Evolutionary conservation across 2,329 filamentous ascomycete genomes (phyloP).

Genomic region (Coniochaeta sp.): DNA sequence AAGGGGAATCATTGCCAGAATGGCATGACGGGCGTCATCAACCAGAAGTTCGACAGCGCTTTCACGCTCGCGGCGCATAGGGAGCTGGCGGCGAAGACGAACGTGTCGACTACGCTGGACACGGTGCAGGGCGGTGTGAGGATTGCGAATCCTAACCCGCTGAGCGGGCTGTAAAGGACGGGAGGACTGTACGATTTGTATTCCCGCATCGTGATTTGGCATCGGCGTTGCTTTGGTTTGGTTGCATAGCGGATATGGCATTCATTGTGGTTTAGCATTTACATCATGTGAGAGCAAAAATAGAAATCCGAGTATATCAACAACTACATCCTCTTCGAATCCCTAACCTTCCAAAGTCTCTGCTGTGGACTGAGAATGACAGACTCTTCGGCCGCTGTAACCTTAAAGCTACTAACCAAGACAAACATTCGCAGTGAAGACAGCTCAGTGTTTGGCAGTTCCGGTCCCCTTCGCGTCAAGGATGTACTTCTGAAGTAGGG

Average conservation of each 20-base stretch:
- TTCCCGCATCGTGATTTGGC: neutral
- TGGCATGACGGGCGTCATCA: slow-evolving; percentile 43
- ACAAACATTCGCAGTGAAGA: too few relatives aligned
- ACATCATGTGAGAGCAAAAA: neutral
- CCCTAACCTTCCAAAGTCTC: neutral
- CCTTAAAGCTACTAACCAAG: too few relatives aligned
- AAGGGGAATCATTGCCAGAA: slow-evolving; percentile 36
- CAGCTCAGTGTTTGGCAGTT: too few relatives aligned
- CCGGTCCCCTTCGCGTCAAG: too few relatives aligned
- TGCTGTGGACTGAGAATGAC: neutral
- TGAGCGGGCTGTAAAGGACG: slow-evolving; percentile 25
- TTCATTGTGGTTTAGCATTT: neutral
- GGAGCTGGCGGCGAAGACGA: slow-evolving; percentile 25
- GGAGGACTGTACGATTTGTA: neutral
- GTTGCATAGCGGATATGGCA: neutral
- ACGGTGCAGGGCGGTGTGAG: slow-evolving; percentile 27
- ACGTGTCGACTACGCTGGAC: slow-evolving; percentile 22
- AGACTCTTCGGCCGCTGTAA: too few relatives aligned
- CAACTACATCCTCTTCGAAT: too few relatives aligned
- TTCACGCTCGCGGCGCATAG: slow-evolving; percentile 30
- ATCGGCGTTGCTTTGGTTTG: neutral
- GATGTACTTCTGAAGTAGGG: too few relatives aligned
- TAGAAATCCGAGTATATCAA: too few relatives aligned
- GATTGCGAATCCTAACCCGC: slow-evolving; percentile 34
- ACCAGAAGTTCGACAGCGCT: slow-evolving; percentile 34